These are phyloP conservation scores for Boletus pseudopeckii DNA, from an alignment of 768 basidiomycete species.

Conservation along the genomic window DNA sequence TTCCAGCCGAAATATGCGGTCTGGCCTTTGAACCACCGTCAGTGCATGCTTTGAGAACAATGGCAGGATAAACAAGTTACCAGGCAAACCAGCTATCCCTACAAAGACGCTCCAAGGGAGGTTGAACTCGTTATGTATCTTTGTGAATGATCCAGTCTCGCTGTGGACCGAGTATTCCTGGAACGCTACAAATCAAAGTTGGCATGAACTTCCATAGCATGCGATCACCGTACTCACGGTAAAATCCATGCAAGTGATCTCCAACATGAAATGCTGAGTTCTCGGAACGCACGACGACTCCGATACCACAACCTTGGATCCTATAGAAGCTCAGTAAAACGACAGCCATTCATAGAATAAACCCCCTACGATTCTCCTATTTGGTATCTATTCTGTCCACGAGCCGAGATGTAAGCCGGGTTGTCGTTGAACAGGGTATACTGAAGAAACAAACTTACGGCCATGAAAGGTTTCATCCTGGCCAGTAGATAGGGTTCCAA, in stretches of 20 bases:
- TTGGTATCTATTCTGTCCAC: slow-evolving; percentile 8
- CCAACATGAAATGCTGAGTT: slow-evolving; percentile 8
- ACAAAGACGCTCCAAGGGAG: slow-evolving; percentile 29
- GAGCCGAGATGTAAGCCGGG: not conserved
- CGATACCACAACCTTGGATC: slow-evolving; percentile 36
- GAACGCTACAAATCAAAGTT: slow-evolving; percentile 29
- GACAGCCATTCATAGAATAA: not conserved
- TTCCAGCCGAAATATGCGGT: slow-evolving; percentile 17
- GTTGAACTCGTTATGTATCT: slow-evolving; percentile 26
- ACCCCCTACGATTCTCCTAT: slow-evolving; percentile 4
- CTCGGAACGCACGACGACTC: slow-evolving; percentile 23
- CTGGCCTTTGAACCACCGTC: slow-evolving; percentile 13
- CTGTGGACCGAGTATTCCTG: too few relatives aligned
- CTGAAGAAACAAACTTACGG: slow-evolving; percentile 38
- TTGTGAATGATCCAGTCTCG: not conserved
- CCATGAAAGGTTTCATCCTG: slow-evolving; percentile 31
- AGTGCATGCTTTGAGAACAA: slow-evolving; percentile 1
- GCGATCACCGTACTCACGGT: slow-evolving; percentile 19
- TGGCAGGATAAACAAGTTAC: slow-evolving; percentile 2
- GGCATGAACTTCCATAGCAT: not conserved
- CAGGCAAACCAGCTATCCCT: slow-evolving; percentile 29
- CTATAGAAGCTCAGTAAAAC: not conserved
- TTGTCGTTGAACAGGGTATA: not conserved
- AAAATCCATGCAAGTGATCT: slow-evolving; percentile 21
- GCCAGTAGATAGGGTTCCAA: slow-evolving; percentile 45